Percentiles rank a stretch among this genome's conserved stretches.
phyloP scores from a whole-genome alignment of 2,329 filamentous ascomycete genomes.

The Xylaria sp. region DNA sequence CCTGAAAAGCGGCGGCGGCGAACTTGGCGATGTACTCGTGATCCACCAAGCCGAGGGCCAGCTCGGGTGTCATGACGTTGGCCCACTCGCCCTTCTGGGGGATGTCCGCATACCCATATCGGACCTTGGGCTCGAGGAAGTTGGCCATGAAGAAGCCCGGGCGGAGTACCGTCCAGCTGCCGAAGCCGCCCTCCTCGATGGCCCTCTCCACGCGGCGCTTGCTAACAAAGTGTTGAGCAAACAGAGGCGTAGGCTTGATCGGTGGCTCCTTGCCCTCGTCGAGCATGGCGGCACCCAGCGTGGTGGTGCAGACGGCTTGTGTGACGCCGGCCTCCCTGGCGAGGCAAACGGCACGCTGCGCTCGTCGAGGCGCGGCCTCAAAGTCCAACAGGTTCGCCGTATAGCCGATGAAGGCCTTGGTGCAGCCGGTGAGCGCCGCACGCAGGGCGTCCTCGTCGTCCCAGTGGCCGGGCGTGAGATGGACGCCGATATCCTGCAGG shows the following conservation, averaged over 20 bases:
- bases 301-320: slow-evolving; percentile 20
- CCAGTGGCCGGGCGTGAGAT: slow-evolving; percentile 25
- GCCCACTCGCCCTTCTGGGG: slow-evolving; percentile 17
- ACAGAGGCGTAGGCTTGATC: background rate
- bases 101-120: slow-evolving; percentile 9
- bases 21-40: slow-evolving; percentile 24
- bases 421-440: slow-evolving; percentile 20
- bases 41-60: slow-evolving; percentile 16
- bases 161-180: slow-evolving; percentile 23
- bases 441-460: slow-evolving; percentile 17
- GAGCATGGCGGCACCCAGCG: background rate
- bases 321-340: slow-evolving; percentile 25
- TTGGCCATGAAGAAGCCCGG: slow-evolving; percentile 27
- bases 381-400: slow-evolving; percentile 11
- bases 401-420: slow-evolving; percentile 23
- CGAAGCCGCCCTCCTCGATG: slow-evolving; percentile 14
- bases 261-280: background rate
- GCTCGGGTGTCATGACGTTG: slow-evolving; percentile 15
- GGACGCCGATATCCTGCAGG: slow-evolving; percentile 16
- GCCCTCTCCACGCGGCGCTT: slow-evolving; percentile 18
- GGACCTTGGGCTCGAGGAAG: slow-evolving; percentile 26
- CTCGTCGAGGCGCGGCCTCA: slow-evolving; percentile 14
- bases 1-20: slow-evolving; percentile 28
- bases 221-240: slow-evolving; percentile 6
- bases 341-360: slow-evolving; percentile 13